Conservation (phyloP, 768 basidiomycete genomes). For the Kwoniella dendrophila region DNA sequence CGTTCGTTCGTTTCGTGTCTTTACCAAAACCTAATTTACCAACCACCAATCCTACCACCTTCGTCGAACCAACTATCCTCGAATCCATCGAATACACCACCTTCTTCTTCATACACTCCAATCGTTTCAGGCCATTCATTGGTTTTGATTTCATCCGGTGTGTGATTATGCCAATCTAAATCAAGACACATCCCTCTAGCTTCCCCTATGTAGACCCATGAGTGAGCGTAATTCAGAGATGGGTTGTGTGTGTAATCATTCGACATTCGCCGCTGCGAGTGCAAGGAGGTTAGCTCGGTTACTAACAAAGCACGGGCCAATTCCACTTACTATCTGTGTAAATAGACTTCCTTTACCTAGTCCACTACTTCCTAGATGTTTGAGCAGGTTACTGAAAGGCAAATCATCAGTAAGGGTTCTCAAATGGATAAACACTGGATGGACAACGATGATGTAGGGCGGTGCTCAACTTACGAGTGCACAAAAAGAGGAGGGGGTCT, state of each 20-base stretch:
- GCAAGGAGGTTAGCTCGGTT: neutral
- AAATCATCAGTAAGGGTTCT: neutral
- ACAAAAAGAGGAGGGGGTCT: constrained; percentile 45
- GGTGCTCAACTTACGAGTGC: constrained; percentile 38
- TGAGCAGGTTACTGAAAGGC: constrained; percentile 55
- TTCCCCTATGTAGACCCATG: constrained; percentile 43
- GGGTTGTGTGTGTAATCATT: constrained; percentile 33
- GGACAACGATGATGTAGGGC: neutral
- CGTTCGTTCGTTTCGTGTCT: no score
- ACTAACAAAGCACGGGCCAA: neutral
- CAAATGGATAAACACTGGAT: no score
- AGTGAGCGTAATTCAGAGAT: constrained; percentile 45
- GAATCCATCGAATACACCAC: constrained; percentile 44
- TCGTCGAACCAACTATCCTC: constrained; percentile 44
- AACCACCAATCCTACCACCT: constrained; percentile 51
- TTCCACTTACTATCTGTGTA: constrained; percentile 45
- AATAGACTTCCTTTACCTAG: constrained; percentile 37
- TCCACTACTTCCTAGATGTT: constrained; percentile 50
- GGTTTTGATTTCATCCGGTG: constrained; percentile 22
- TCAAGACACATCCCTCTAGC: constrained; percentile 51
- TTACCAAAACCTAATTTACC: no score
- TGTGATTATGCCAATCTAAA: constrained; percentile 39
- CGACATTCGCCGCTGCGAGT: constrained; percentile 40
- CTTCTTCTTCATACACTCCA: constrained; percentile 33
- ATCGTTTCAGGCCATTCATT: constrained; percentile 24